These are phyloP conservation scores for Aspergillus sclerotioniger DNA, from an alignment of 495 filamentous ascomycete genomes.

Conservation along the genomic window DNA sequence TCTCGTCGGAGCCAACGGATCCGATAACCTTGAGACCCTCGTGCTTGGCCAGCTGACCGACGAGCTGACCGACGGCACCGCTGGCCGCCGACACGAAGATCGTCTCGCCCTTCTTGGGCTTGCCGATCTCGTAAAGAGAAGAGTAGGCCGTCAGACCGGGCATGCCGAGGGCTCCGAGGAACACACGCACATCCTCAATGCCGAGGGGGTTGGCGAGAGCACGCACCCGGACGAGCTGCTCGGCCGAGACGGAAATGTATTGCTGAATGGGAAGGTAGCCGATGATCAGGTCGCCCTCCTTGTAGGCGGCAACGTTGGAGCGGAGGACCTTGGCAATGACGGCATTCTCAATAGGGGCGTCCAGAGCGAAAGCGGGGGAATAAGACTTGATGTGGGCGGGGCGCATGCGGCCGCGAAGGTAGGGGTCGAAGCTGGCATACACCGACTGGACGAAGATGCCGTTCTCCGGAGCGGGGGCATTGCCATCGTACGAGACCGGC, in stretches of 20 bases:
- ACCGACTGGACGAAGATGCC: conserved; percentile 71
- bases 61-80: conserved; percentile 81
- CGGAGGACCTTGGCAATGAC: conserved; percentile 63
- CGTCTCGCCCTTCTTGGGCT: conserved; percentile 85
- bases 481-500: conserved; percentile 61
- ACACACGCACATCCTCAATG: conserved; percentile 45
- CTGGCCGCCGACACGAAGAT: conserved; percentile 82
- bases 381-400: conserved; percentile 58
- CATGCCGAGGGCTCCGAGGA: conserved; percentile 81
- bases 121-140: conserved; percentile 75
- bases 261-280: conserved; percentile 61
- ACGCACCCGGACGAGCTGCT: conserved; percentile 30
- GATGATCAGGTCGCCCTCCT: conserved; percentile 64
- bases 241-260: conserved; percentile 43
- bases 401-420: conserved; percentile 72
- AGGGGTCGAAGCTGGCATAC: conserved; percentile 85
- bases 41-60: conserved; percentile 82
- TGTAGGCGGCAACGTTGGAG: conserved; percentile 59
- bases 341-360: conserved; percentile 56
- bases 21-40: conserved; percentile 86
- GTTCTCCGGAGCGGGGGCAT: conserved; percentile 60
- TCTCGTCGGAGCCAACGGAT: conserved; percentile 66
- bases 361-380: conserved; percentile 53
- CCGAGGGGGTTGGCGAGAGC: conserved; percentile 46
- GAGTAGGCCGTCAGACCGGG: conserved; percentile 83